Evolutionary conservation across 2,329 filamentous ascomycete species (phyloP).

Genomic region (Penicillium olsonii): DNA sequence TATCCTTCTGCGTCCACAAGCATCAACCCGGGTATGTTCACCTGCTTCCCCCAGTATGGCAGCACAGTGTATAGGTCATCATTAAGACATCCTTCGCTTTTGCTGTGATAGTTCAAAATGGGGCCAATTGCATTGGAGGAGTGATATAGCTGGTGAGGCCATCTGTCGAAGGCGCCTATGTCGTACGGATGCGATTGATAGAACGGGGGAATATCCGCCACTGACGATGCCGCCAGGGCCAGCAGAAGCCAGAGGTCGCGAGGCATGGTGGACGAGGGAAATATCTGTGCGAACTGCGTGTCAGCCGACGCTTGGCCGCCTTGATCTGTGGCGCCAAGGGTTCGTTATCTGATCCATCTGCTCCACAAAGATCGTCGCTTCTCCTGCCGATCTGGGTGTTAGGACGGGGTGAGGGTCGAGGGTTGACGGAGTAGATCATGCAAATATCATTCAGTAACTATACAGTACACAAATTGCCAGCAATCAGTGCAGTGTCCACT

Average conservation of each 20-base stretch:
- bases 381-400: neutral
- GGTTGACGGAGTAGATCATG: too few relatives aligned
- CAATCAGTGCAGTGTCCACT: neutral
- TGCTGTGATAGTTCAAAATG: neutral
- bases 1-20: constrained; percentile 30
- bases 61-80: neutral
- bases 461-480: neutral
- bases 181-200: constrained; percentile 5
- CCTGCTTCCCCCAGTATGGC: neutral
- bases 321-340: neutral
- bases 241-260: neutral
- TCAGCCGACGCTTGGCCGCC: neutral
- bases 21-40: constrained; percentile 22
- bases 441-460: too few relatives aligned
- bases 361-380: neutral
- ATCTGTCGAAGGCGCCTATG: constrained; percentile 1
- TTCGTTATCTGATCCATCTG: neutral
- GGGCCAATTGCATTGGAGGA: neutral
- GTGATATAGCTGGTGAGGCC: constrained; percentile 2
- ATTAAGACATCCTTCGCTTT: neutral
- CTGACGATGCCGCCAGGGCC: neutral
- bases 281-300: constrained; percentile 2
- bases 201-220: neutral
- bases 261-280: neutral
- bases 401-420: too few relatives aligned